phyloP scores from a whole-genome alignment of 768 basidiomycete species.

The Russula virescens region DNA sequence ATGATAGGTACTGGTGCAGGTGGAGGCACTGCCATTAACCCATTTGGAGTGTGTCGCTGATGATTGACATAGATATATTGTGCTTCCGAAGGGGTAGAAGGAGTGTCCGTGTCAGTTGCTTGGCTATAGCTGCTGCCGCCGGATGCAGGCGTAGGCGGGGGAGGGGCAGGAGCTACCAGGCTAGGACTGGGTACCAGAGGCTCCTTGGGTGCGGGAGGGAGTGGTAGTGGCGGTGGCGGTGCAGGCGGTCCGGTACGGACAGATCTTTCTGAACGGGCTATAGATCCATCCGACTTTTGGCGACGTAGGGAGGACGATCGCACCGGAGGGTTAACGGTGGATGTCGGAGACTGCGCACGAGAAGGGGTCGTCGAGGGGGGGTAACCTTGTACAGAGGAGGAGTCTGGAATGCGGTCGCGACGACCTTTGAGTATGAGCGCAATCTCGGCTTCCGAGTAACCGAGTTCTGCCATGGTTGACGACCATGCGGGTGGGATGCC shows the following conservation, averaged over 20 bases:
- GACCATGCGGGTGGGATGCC: conserved; percentile 22
- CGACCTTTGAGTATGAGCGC: conserved; percentile 22
- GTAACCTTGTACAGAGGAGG: not conserved
- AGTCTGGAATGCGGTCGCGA: conserved; percentile 15
- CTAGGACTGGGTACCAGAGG: not conserved
- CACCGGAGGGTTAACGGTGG: conserved; percentile 8
- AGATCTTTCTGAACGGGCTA: conserved; percentile 22
- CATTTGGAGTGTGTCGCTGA: not conserved
- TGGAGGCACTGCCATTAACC: not conserved
- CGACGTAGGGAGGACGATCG: conserved; percentile 20
- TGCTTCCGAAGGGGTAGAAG: conserved; percentile 5
- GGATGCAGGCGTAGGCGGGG: conserved; percentile 11
- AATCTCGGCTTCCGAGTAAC: conserved; percentile 25
- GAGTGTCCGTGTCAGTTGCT: not conserved
- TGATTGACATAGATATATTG: conserved; percentile 18
- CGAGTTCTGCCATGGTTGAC: conserved; percentile 15
- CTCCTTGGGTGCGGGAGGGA: conserved; percentile 1
- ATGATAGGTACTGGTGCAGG: not conserved
- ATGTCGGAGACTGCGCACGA: conserved; percentile 15
- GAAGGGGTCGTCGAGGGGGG: not conserved
- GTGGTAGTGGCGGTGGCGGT: conserved; percentile 16
- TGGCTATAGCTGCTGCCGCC: not conserved
- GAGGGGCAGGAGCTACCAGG: not conserved
- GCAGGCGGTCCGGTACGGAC: conserved; percentile 5
- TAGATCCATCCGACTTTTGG: conserved; percentile 20